Percentiles rank a stretch among this genome's conserved stretches.
Evolutionary conservation across 1,284 basidiomycete species (phyloP).

Genomic region (Trichosporon sp.): DNA sequence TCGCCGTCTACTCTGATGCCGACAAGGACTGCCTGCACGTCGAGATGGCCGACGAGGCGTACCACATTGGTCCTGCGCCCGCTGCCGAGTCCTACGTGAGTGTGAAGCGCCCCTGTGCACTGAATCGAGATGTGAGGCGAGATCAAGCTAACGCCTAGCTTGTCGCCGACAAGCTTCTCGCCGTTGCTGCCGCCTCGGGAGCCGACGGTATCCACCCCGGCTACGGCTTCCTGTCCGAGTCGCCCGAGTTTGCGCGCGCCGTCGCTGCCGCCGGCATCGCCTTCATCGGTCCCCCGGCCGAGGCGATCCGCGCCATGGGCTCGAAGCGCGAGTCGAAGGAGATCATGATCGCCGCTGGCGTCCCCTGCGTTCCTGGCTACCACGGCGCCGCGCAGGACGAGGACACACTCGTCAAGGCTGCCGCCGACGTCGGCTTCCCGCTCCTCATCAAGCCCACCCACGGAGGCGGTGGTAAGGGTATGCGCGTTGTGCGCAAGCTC

Average conservation of each 20-base stretch:
- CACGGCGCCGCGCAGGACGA: conserved; percentile 56
- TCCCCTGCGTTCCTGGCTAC: conserved; percentile 79
- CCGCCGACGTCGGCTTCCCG: conserved; percentile 55
- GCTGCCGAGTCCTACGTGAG: conserved; percentile 74
- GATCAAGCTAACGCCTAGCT: conserved; percentile 52
- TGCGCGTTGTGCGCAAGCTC: conserved; percentile 57
- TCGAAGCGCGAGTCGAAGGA: conserved; percentile 63
- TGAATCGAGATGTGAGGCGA: not conserved
- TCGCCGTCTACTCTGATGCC: conserved; percentile 85
- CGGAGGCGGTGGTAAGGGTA: conserved; percentile 68
- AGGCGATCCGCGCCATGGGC: conserved; percentile 59
- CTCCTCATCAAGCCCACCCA: conserved; percentile 64
- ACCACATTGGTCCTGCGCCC: conserved; percentile 83
- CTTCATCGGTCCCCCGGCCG: conserved; percentile 60
- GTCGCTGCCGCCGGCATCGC: conserved; percentile 55
- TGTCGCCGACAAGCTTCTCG: conserved; percentile 79
- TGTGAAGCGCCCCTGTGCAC: not conserved
- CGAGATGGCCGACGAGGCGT: conserved; percentile 79
- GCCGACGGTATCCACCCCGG: conserved; percentile 71
- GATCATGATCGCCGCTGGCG: conserved; percentile 83
- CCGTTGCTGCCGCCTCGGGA: conserved; percentile 68
- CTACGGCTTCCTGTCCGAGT: conserved; percentile 85
- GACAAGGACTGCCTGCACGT: conserved; percentile 79
- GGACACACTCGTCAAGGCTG: conserved; percentile 50
- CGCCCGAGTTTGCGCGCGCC: conserved; percentile 53